Evolutionary conservation across 768 basidiomycete genomes (phyloP), one percentile per base, ranked within the genome.

Genomic region (Harrya chromipes): DNA sequence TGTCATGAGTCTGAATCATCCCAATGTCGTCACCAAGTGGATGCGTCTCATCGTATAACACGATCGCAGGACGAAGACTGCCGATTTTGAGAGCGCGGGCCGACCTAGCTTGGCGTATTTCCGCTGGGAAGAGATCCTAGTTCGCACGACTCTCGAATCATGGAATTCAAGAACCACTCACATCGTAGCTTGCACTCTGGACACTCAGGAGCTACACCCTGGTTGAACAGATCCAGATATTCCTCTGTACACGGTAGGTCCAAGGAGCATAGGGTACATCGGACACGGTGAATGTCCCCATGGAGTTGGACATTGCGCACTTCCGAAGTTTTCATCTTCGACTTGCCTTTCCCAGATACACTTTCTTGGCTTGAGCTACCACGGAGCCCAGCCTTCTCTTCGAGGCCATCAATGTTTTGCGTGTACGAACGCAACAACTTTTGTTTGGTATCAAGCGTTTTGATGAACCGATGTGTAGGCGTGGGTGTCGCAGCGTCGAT

Each of bases 371-470:
- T 80, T 3, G 84, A 80, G 52, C 77, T 83, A 38, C 88, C 79
- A 33, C 81, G 70, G 7, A 99, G 74, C 1, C 94, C 94, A 0
- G 81, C 81, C 46, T 77, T 75, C 59, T 84, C 86, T 63, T 99
- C 97, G 12, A 99, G 71, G 11, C 93, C 95, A 69, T 99, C 97
- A 39, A 99, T 94, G 65, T 99, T 99, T 70, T 99, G 97, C 1
- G 97, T 97, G 67, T 97, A 99, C 12, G 86, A 89, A 50, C 97
- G 81, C 21, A 95, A 65, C 10, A 99, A 72, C 68, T 87, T 94
- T 43, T 84, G 84, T 68, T 90, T 93, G 14, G 78, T 67, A 56
- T 97, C 89, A 1, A 98, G 79, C 4, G 81, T 82, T 60, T 85
- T 84, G 50, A 99, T 83, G 67, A 99, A 97, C 45, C 74, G 77